These are phyloP conservation scores for Trypanosoma avium DNA, from an alignment of 208 protist genomes.

Conservation along the genomic window DNA sequence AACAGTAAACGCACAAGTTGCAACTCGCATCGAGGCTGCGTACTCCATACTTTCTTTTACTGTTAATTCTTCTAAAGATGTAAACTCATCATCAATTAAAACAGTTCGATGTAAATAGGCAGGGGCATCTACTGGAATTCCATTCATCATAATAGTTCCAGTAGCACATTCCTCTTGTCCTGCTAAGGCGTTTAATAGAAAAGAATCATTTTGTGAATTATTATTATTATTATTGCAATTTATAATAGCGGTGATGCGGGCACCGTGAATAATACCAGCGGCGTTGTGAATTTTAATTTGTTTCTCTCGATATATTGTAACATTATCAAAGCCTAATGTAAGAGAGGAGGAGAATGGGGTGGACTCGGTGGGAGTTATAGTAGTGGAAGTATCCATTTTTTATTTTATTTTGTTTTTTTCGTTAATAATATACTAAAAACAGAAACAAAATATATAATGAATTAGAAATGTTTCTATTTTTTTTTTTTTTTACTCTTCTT, in stretches of 20 bases:
- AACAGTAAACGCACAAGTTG: slow-evolving; percentile 34
- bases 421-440: background rate
- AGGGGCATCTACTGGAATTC: slow-evolving; percentile 48
- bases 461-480: no score
- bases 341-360: slow-evolving; percentile 15
- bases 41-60: slow-evolving; percentile 63
- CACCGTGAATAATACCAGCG: slow-evolving; percentile 45
- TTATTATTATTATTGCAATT: slow-evolving; percentile 57
- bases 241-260: slow-evolving; percentile 61
- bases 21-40: slow-evolving; percentile 47
- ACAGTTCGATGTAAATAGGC: slow-evolving; percentile 36
- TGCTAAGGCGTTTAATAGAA: slow-evolving; percentile 43
- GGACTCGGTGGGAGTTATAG: background rate
- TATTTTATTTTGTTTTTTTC: background rate
- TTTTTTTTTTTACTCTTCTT: no score
- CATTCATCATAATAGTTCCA: slow-evolving; percentile 48
- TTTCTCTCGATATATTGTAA: slow-evolving; percentile 29
- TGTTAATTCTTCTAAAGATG: slow-evolving; percentile 39
- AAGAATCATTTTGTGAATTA: slow-evolving; percentile 39
- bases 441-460: background rate
- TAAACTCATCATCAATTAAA: slow-evolving; percentile 39
- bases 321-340: slow-evolving; percentile 44
- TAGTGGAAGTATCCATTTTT: background rate
- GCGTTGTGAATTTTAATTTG: slow-evolving; percentile 39
- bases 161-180: slow-evolving; percentile 34